A percentile compares a stretch with the other conserved stretches of the same genome.
phyloP scores from a whole-genome alignment of 164 flowering plant genomes.

The Chimonanthus praecox region DNA sequence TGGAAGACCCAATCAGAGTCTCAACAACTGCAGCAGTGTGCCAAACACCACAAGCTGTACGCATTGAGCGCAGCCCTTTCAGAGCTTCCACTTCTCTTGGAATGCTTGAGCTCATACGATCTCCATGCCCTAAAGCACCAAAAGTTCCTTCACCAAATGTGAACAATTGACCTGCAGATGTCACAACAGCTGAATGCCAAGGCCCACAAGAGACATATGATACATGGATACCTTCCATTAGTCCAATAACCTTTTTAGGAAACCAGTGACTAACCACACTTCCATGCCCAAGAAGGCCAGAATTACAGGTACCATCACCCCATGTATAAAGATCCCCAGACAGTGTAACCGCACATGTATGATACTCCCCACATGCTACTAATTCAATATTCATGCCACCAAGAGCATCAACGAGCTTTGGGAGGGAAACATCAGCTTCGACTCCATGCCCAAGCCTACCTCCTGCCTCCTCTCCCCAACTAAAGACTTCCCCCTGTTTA shows the following conservation, averaged over 20 bases:
- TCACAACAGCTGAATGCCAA: conserved; percentile 74
- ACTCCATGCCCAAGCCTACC: conserved; percentile 87
- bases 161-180: conserved; percentile 60
- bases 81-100: conserved; percentile 77
- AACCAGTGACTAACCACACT: conserved; percentile 75
- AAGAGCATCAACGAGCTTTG: conserved; percentile 63
- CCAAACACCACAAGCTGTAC: conserved; percentile 89
- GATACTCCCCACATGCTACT: conserved; percentile 82
- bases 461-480: conserved; percentile 92
- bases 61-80: conserved; percentile 60
- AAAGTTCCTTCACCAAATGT: conserved; percentile 92
- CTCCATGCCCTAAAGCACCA: conserved; percentile 85
- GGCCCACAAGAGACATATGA: conserved; percentile 72
- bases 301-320: conserved; percentile 74
- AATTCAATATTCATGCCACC: conserved; percentile 48
- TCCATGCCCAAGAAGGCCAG: conserved; percentile 76
- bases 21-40: conserved; percentile 90
- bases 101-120: conserved; percentile 44
- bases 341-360: conserved; percentile 71
- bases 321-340: conserved; percentile 70
- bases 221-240: conserved; percentile 70
- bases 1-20: conserved; percentile 36
- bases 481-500: conserved; percentile 86
- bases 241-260: conserved; percentile 67
- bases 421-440: conserved; percentile 50